Conservation (phyloP, 2,329 filamentous ascomycete genomes). For the Colletotrichum kahawae region DNA sequence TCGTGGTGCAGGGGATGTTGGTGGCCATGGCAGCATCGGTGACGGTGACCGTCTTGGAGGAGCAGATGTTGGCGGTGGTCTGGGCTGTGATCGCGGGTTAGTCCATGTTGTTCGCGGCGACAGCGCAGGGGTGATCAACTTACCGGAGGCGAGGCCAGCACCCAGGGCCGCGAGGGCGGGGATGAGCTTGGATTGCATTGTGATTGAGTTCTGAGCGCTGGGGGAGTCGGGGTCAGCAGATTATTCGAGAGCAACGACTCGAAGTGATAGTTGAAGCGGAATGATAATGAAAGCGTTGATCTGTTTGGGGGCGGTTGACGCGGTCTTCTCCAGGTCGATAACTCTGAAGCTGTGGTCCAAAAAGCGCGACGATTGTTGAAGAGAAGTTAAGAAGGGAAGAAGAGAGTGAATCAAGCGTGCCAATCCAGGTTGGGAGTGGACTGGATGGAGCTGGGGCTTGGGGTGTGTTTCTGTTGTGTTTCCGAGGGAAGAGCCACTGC, state of each 20-base stretch:
- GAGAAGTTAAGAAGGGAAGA: background rate
- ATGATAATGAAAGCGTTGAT: slow-evolving; percentile 19
- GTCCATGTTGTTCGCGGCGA: background rate
- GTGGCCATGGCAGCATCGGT: slow-evolving; percentile 67
- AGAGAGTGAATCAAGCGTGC: background rate
- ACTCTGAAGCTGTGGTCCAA: slow-evolving; percentile 16
- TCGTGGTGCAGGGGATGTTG: slow-evolving; percentile 69
- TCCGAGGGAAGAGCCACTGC: background rate
- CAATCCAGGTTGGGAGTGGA: background rate
- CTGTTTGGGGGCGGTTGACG: background rate
- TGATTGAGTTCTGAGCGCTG: slow-evolving; percentile 30
- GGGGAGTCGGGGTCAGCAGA: background rate
- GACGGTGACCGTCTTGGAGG: slow-evolving; percentile 56
- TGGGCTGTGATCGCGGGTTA: slow-evolving; percentile 31
- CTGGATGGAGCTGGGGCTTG: slow-evolving; percentile 1
- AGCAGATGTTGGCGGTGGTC: slow-evolving; percentile 32
- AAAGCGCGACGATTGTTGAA: slow-evolving; percentile 1
- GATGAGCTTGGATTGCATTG: slow-evolving; percentile 51
- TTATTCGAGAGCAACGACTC: background rate
- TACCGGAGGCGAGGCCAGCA: slow-evolving; percentile 47
- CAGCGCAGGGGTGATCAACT: slow-evolving; percentile 28
- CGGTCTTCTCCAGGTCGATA: slow-evolving; percentile 13
- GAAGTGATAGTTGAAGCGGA: background rate
- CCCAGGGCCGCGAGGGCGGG: slow-evolving; percentile 50
- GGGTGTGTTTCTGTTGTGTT: slow-evolving; percentile 12